Base-by-base conservation (phyloP, 768 basidiomycete genomes). In the Kwoniella europaea region DNA sequence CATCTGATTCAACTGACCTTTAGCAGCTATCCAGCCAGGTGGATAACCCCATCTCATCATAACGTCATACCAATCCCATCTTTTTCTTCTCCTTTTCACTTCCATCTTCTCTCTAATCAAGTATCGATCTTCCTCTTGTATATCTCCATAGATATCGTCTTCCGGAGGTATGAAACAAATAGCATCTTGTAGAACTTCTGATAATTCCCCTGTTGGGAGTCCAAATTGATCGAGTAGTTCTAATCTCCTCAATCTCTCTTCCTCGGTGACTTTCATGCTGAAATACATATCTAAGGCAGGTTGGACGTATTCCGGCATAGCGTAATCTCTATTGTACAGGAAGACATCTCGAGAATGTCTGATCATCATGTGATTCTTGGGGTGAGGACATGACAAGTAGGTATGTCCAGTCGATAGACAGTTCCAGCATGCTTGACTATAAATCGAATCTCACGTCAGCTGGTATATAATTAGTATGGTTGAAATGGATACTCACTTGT, bases 21-120 rank as follows among this genome's bases (percentile, higher is more conserved):
- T 73, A 2, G 54, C 67, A 4, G 76, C 65, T 7, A 77, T 67
- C 74, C 74, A 81, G 4, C 79, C 79, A 7, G 74, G 74, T 7
- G 79, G 78, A 71, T 79, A 81, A 20, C 79, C 79, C 79, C 79
- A 81, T 20, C 58, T 71, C 52, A 74, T 42, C 66, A 81, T 79
- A 42, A 55, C 54, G 27, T 60, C 46, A 42, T 76, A 70, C 79
- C 77, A 80, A n/a, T 74, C 74, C 72, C 71, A 80, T 43, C 58
- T 15, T 57, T 60, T 54, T 42, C 61, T 43, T 55, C 72, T 24
- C 50, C 63, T 57, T 18, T 44, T 42, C 46, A 42, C 57, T 10
- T 71, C 68, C 18, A 46, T 52, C 59, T 62, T 10, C 16, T 66
- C 67, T 42, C 44, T 57, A 7, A 52, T 60, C 63, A 27, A 52